Evolutionary conservation across 2,329 filamentous ascomycete genomes (phyloP), one percentile per base, ranked within the genome.

Genomic region (Calycina marina): DNA sequence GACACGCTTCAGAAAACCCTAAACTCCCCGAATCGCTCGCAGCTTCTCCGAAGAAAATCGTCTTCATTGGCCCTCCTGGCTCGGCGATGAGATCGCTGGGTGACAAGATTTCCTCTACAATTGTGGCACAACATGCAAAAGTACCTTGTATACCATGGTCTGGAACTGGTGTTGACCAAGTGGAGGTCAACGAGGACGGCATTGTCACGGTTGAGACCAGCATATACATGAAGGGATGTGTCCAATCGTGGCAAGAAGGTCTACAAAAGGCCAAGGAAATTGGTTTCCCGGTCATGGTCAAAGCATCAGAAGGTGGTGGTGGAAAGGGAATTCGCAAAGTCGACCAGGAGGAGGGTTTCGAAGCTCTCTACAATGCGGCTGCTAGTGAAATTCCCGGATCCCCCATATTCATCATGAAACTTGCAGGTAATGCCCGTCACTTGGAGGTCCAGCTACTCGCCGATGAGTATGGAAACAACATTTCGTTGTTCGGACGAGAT

Each of bases 61-160:
- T 98, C 56, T 98, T 98, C 63, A 98, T 98, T 51, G 90, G 90
- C 38, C 92, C 92, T 44, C 90, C 92, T 1, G 90, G 90, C 36
- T 94, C 90, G 13, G 90, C 90, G 39, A 98, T 98, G 90, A 81
- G 92, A 56, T 98, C 92, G 26, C 77, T 98, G 18, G 90, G 90
- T 63, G 90, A 98, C 72, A 98, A 98, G 62, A 98, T 98, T 52
- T 98, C 90, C 26, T 98, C 90, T 42, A 98, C 90, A 45, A 98
- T 98, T 53, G 90, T 98, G 43, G 90, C 90, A 53, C 90, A 98
- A 60, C 90, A 98, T 61, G 90, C 90, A 31, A 65, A 78, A 27
- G 92, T 98, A 28, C 90, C 90, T 26, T 98, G 90, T 55, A 98
- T 98, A 53, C 90, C 90, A n/a, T 98, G 90, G 90, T 98, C 90